phyloP scores from a whole-genome alignment of 2,329 filamentous ascomycete species.

The Mycosphaerelloides madeirae region DNA sequence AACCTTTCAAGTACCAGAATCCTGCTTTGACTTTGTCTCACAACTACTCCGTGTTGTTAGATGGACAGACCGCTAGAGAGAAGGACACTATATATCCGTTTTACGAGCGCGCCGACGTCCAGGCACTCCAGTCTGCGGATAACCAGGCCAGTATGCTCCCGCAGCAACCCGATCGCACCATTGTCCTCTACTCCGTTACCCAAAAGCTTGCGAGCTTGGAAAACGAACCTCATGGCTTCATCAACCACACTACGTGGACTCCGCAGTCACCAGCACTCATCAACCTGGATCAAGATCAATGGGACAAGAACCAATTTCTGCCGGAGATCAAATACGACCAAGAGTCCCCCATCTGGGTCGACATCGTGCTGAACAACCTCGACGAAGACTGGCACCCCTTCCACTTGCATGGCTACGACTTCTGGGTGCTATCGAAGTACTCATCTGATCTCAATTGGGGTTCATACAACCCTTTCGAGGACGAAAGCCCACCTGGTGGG shows the following conservation, averaged over 20 bases:
- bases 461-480: constrained; percentile 21
- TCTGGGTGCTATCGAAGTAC: constrained; percentile 26
- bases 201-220: constrained; percentile 41
- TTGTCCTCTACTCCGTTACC: constrained; percentile 46
- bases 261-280: constrained; percentile 35
- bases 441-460: constrained; percentile 22
- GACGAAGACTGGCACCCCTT: constrained; percentile 50
- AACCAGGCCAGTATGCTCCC: constrained; percentile 22
- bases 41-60: constrained; percentile 27
- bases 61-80: not conserved
- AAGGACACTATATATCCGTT: not conserved
- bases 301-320: constrained; percentile 43
- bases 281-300: constrained; percentile 32
- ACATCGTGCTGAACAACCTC: constrained; percentile 48
- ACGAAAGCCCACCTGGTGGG: constrained; percentile 21
- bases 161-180: constrained; percentile 35
- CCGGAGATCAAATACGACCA: constrained; percentile 24
- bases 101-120: constrained; percentile 11
- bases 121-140: constrained; percentile 8
- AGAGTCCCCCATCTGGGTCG: constrained; percentile 37
- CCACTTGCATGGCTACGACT: constrained; percentile 38
- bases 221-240: constrained; percentile 44
- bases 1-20: constrained; percentile 44
- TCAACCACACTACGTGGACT: constrained; percentile 46
- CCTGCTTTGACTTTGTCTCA: constrained; percentile 38